Evolutionary conservation across 805 yeast genomes (phyloP), one percentile per base, ranked within the genome.

Genomic region (Metschnikowia bowlesiae): DNA sequence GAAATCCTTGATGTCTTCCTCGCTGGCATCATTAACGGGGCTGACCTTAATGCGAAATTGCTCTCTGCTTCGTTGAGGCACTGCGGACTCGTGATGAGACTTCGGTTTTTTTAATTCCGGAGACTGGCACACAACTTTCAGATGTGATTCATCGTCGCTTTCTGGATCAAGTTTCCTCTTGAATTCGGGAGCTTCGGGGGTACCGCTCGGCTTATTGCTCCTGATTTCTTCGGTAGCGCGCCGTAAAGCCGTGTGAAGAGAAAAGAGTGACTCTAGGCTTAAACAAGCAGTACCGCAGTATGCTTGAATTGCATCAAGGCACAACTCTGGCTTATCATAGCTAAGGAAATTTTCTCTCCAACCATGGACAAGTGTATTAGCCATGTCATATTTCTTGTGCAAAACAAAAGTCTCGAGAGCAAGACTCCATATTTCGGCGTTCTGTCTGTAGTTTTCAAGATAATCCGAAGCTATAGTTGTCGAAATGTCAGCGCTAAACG

Each of bases 21-120:
- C 79, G 8, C 73, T 67, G 2, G 67, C 62, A 7, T 65, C 61
- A 0, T 85, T 78, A 2, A 87, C 56, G 37, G 79, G 74, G 1
- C 67, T 62, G 0, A 85, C 82, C n/a, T 81, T 65, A 0, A 87
- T 76, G 0, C 87, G 74, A 13, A 74, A 69, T 28, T 76, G 67
- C 63, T 88, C 95, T 59, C 95, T 65, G 48, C 81, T 79, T 56
- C 88, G 69, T 8, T 59, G 39, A 44, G 61, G 45, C 37, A 52
- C 55, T 11, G 30, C n/a, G 30, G 7, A 3, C 10, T 22, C 11
- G 6, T 22, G 38, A n/a, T 33, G 38, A 7, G 22, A 6, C 26
- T 42, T 42, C 8, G 29, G 18, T n/a, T 26, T 42, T 13, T 42
- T 42, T n/a, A n/a, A 2, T n/a, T 33, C 31, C 16, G 38, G 14